Evolutionary conservation across 169 alveolate species (phyloP).

Genomic region (Ichthyophthirius multifiliis): DNA sequence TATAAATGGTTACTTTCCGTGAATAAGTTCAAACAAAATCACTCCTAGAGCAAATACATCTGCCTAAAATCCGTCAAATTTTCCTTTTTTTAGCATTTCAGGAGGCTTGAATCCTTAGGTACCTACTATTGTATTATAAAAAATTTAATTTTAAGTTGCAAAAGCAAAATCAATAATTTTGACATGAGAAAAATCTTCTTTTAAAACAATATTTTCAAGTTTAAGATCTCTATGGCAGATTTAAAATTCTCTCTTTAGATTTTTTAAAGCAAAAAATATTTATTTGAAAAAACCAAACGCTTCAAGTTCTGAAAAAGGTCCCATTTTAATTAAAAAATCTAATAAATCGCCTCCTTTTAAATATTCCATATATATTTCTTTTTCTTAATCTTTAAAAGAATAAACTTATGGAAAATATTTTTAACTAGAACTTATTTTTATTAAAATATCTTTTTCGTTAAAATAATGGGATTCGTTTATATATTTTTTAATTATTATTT

Average conservation of each 20-base stretch:
- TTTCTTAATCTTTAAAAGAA: neutral
- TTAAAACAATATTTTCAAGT: neutral
- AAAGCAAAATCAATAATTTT: neutral
- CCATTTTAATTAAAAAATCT: neutral
- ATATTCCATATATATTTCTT: neutral
- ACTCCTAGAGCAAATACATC: neutral
- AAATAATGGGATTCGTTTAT: neutral
- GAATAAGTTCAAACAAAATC: neutral
- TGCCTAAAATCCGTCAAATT: neutral
- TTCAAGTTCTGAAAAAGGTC: neutral
- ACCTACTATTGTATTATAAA: neutral
- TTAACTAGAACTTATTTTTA: neutral
- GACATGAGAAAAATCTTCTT: neutral
- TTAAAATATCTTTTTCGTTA: no score
- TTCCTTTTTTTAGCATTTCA: neutral
- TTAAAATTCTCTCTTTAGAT: neutral
- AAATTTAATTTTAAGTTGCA: neutral
- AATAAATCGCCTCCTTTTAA: neutral
- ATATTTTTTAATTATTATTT: no score
- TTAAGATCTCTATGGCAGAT: slow-evolving; percentile 7
- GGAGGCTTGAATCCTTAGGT: neutral
- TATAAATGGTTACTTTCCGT: neutral
- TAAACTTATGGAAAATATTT: neutral
- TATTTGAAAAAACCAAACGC: neutral
- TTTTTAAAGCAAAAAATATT: neutral